Evolutionary conservation across 768 basidiomycete genomes (phyloP).

Genomic region (Lyophyllum semitale): DNA sequence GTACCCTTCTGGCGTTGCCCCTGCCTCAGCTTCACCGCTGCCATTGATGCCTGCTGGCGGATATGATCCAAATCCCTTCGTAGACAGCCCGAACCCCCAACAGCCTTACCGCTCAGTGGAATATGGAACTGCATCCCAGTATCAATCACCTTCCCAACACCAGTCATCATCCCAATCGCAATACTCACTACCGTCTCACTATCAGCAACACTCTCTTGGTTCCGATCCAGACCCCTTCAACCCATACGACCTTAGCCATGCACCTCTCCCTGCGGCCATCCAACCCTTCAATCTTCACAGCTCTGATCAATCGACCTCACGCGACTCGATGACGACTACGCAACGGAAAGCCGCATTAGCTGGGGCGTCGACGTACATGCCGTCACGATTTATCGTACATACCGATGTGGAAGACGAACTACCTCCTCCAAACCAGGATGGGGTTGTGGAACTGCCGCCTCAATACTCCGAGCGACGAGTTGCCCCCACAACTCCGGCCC

Average conservation of each 20-base stretch:
- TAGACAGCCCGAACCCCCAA: constrained; percentile 20
- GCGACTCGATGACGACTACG: constrained; percentile 34
- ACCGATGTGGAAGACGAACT: constrained; percentile 65
- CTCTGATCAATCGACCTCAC: constrained; percentile 20
- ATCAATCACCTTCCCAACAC: constrained; percentile 11
- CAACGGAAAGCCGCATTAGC: constrained; percentile 60
- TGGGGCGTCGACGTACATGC: constrained; percentile 40
- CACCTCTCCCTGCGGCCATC: constrained; percentile 19
- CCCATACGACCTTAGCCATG: constrained; percentile 18
- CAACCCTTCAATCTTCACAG: constrained; percentile 19
- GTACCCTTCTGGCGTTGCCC: constrained; percentile 29
- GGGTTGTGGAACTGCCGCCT: constrained; percentile 74
- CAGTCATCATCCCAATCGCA: constrained; percentile 18
- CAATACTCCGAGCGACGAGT: constrained; percentile 61
- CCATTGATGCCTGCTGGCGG: constrained; percentile 4
- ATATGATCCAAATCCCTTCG: constrained; percentile 25
- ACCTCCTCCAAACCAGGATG: constrained; percentile 44
- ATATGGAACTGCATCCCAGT: constrained; percentile 12
- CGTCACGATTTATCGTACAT: constrained; percentile 64
- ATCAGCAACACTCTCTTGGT: constrained; percentile 21
- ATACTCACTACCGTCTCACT: constrained; percentile 16
- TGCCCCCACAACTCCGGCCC: constrained; percentile 7
- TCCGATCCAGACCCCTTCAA: constrained; percentile 26
- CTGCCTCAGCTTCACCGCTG: constrained; percentile 14
- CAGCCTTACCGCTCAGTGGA: constrained; percentile 15